phyloP scores from a whole-genome alignment of 208 protist species.

The Crithidia brevicula region DNA sequence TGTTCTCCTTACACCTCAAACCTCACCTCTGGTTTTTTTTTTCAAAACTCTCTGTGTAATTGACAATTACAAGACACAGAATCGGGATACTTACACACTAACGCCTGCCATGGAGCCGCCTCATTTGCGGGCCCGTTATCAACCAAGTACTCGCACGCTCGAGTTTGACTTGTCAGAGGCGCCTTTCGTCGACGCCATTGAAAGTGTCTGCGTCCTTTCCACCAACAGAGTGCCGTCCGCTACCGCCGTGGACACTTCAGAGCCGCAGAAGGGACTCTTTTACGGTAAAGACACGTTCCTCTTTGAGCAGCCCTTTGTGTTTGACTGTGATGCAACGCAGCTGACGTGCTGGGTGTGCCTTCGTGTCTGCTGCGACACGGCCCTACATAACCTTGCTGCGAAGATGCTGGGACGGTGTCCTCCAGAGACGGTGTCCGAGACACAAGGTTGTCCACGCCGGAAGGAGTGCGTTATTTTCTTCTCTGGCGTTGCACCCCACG shows the following conservation, averaged over 20 bases:
- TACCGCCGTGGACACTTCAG: background rate
- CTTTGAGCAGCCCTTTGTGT: conserved; percentile 17
- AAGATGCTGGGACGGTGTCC: background rate
- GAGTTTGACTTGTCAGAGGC: conserved; percentile 26
- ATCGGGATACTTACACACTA: too few species aligned
- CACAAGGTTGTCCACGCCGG: background rate
- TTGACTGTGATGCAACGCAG: background rate
- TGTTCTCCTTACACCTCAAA: too few species aligned
- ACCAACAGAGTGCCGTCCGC: background rate
- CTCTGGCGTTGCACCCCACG: background rate
- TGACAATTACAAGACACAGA: too few species aligned
- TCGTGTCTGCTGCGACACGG: background rate
- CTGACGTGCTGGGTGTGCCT: conserved; percentile 22
- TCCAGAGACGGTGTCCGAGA: too few species aligned
- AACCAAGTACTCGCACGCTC: conserved; percentile 14
- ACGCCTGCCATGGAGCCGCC: background rate
- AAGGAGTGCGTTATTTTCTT: conserved; percentile 6
- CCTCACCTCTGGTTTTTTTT: too few species aligned
- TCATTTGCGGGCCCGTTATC: conserved; percentile 16
- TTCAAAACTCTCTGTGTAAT: too few species aligned
- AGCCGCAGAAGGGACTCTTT: conserved; percentile 23
- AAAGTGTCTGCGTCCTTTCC: conserved; percentile 5
- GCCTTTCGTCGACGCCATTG: conserved; percentile 25
- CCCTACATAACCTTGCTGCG: background rate
- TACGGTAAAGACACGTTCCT: conserved; percentile 34